Base-by-base conservation (phyloP, 2,329 filamentous ascomycete species). In the Neofusicoccum sp. region DNA sequence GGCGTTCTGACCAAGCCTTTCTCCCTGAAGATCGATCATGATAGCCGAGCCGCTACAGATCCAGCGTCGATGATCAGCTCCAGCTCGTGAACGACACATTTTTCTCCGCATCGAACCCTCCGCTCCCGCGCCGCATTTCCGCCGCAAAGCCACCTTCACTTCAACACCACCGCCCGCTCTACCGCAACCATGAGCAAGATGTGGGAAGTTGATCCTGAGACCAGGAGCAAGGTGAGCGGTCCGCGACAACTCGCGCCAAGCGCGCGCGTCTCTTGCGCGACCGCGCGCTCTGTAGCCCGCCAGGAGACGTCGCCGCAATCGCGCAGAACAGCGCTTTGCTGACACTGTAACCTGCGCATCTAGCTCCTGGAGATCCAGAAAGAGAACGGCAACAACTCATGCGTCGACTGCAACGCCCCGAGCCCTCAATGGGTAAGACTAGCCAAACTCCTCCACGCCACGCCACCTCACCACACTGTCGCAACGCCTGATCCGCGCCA, bases 161-260 rank as follows among this genome's bases (percentile, higher is more conserved):
- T 9, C 49, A 29, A 29, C 41, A 49, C 39, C 14, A 16, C 43
- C 64, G 28, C 48, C 44, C 12, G 29, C 49, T 34, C 52, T 8
- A n/a, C 58, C 64, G 67, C 63, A 73, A 72, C 66, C 48, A 81
- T 81, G 80, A 81, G 79, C 74, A 94, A 93, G 80, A 94, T 97
- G 90, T 99, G 95, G 95, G 95, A 99, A 82, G 93, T 99, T 69
- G 95, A 99, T 79, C 95, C 95, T 54, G 94, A 98, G 83, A 98
- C 94, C 66, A 88, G 92, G 80, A 92, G 90, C 74, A 98, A 98
- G 87, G 93, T 96, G 81, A 71, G 75, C 64, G 34, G 12, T n/a
- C 12, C 31, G 34, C 47, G 29, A n/a, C 43, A 22, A 9, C 22
- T 39, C 31, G 5, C 6, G 33, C 6, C 6, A 7, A 16, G 8